A percentile compares a stretch with the other conserved stretches of the same genome.
These are phyloP conservation scores for Cardamine occulta DNA, from an alignment of 345 rosid species.

Conservation along the genomic window DNA sequence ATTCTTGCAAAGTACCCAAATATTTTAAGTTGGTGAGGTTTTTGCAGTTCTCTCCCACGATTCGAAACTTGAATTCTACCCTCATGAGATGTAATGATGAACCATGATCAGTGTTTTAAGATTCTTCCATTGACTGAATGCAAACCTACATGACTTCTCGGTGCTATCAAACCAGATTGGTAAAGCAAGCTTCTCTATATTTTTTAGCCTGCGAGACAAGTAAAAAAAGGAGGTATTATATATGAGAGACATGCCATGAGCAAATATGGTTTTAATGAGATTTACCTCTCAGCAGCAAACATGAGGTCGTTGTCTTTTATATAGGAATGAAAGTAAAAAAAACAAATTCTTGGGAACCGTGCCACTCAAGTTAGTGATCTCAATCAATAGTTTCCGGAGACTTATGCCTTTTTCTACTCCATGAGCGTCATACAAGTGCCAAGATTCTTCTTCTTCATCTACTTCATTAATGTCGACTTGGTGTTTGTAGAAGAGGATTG, in stretches of 20 bases:
- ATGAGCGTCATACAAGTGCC: neutral
- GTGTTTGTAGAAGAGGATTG: neutral
- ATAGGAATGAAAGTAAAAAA: neutral
- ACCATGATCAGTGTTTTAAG: constrained; percentile 1
- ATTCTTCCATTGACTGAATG: constrained; percentile 19
- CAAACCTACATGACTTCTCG: neutral
- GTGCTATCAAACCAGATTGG: neutral
- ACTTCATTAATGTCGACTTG: neutral
- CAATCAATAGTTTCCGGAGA: neutral
- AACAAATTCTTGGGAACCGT: neutral
- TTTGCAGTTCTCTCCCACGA: neutral
- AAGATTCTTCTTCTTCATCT: neutral
- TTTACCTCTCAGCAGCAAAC: constrained; percentile 20
- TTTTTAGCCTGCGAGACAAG: neutral
- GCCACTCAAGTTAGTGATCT: constrained; percentile 7
- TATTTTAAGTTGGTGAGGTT: constrained; percentile 18
- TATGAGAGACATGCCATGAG: neutral
- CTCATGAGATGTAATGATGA: neutral
- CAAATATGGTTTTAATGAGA: neutral
- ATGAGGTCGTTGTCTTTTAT: neutral
- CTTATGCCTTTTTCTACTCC: neutral
- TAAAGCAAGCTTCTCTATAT: neutral
- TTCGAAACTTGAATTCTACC: neutral
- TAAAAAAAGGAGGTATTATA: neutral
- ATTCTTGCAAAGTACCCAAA: neutral